phyloP scores from a whole-genome alignment of 73 alveolate species.

The Stentor roeselii region DNA sequence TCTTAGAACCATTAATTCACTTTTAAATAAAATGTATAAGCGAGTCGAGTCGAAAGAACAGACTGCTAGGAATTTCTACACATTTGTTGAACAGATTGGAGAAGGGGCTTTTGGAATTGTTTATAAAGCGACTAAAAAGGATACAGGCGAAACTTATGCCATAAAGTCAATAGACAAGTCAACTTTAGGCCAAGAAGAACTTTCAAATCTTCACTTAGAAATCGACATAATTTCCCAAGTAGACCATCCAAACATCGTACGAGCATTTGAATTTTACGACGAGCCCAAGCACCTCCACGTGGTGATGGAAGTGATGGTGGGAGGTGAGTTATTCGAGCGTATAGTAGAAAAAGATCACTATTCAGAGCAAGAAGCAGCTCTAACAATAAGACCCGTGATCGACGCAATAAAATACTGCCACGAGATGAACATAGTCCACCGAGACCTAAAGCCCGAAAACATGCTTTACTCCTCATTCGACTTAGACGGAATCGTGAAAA shows the following conservation, averaged over 20 bases:
- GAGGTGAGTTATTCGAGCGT: constrained; percentile 91
- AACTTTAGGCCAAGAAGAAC: constrained; percentile 60
- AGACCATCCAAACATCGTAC: constrained; percentile 87
- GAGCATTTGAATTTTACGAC: constrained; percentile 68
- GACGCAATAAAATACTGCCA: constrained; percentile 98
- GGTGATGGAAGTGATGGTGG: constrained; percentile 81
- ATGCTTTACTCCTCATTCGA: constrained; percentile 87
- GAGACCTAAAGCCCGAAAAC: constrained; percentile 98
- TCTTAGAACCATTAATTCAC: neutral
- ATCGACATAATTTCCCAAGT: constrained; percentile 72
- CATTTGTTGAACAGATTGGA: constrained; percentile 28
- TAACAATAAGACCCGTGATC: constrained; percentile 90
- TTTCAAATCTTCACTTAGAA: constrained; percentile 62
- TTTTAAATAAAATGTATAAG: neutral
- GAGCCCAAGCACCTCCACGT: constrained; percentile 60
- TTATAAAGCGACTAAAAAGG: constrained; percentile 58
- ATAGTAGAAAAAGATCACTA: constrained; percentile 96
- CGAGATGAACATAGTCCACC: constrained; percentile 88
- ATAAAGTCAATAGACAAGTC: constrained; percentile 78
- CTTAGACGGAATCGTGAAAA: constrained; percentile 81
- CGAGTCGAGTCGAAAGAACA: constrained; percentile 9
- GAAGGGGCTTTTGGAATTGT: constrained; percentile 82
- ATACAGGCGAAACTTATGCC: constrained; percentile 73
- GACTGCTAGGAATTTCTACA: constrained; percentile 8
- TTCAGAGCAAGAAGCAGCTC: constrained; percentile 96